A percentile compares a stretch with the other conserved stretches of the same genome.
These are phyloP conservation scores for Hibiscus syriacus DNA, from an alignment of 345 rosid genomes.

Conservation along the genomic window DNA sequence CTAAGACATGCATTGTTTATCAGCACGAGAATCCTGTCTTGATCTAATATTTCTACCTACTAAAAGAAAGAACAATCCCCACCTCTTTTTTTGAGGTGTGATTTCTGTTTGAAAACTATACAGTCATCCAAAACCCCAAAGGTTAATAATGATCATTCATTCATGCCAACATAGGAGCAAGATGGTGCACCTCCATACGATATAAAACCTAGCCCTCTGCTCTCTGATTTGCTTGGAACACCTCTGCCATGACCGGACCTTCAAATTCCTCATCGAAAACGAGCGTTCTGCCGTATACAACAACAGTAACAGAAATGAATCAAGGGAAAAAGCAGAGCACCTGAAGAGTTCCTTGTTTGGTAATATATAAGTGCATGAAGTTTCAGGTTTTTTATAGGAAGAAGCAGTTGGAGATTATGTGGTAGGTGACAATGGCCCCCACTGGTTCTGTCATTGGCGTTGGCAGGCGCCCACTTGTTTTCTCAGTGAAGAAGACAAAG, in stretches of 20 bases:
- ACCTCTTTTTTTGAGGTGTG: not conserved
- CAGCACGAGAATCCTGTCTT: no score
- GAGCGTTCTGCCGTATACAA: slow-evolving; percentile 21
- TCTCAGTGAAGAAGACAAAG: slow-evolving; percentile 13
- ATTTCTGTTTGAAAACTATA: not conserved
- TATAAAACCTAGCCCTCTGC: slow-evolving; percentile 61
- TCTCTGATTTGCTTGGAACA: slow-evolving; percentile 63
- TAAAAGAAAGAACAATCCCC: not conserved
- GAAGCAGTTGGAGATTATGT: slow-evolving; percentile 13
- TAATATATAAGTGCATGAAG: not conserved
- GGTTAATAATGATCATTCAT: slow-evolving; percentile 51
- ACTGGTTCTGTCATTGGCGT: slow-evolving; percentile 6
- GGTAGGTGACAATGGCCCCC: slow-evolving; percentile 24
- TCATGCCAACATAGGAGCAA: slow-evolving; percentile 71
- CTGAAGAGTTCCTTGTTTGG: not conserved
- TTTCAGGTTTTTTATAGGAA: not conserved
- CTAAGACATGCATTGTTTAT: no score
- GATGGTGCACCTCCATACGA: slow-evolving; percentile 77
- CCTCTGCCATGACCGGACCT: slow-evolving; percentile 41
- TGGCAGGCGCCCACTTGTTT: slow-evolving; percentile 5
- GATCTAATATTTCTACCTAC: no score
- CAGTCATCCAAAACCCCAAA: not conserved
- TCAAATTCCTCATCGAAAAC: slow-evolving; percentile 28
- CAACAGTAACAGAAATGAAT: no score
- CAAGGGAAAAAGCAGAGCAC: not conserved